A percentile compares a stretch with the other conserved stretches of the same genome.
These are phyloP conservation scores for Casuarina equisetifolia DNA, from an alignment of 306 rosid genomes.

Conservation along the genomic window DNA sequence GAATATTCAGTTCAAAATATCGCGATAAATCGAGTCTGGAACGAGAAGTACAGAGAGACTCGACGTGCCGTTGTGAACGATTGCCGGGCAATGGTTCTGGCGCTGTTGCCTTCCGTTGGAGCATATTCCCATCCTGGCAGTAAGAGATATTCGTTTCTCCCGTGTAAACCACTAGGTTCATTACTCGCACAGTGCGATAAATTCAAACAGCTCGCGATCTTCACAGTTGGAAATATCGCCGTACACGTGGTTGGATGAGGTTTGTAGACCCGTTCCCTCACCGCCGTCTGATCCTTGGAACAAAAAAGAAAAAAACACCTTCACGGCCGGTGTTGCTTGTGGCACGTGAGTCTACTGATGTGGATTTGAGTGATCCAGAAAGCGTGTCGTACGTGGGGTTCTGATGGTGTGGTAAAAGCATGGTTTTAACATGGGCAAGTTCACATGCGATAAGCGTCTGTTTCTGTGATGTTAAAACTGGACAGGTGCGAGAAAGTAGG, in stretches of 20 bases:
- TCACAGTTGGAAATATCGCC: constrained; percentile 4
- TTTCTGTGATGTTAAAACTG: too few relatives aligned
- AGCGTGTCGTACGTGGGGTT: too few relatives aligned
- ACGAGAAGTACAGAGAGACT: constrained; percentile 8
- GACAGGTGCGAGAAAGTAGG: not conserved
- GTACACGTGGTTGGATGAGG: constrained; percentile 42
- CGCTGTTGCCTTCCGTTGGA: not conserved
- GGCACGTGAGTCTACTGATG: too few relatives aligned
- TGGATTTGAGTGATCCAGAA: too few relatives aligned
- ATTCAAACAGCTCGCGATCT: not conserved
- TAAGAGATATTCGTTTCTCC: not conserved
- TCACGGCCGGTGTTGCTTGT: too few relatives aligned
- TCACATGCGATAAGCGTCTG: not conserved
- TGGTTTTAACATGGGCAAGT: not conserved
- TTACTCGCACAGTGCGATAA: not conserved
- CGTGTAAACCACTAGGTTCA: not conserved
- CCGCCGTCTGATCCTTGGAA: constrained; percentile 23
- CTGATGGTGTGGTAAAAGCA: not conserved
- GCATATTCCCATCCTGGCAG: constrained; percentile 22
- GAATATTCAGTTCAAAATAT: not conserved
- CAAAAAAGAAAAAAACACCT: too few relatives aligned
- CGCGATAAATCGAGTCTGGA: constrained; percentile 6
- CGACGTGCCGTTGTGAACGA: constrained; percentile 3
- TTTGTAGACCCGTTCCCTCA: constrained; percentile 5
- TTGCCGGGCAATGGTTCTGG: not conserved